Evolutionary conservation across 2,329 filamentous ascomycete species (phyloP), one percentile per base, ranked within the genome.

Genomic region (Calonectria multiphialidica): DNA sequence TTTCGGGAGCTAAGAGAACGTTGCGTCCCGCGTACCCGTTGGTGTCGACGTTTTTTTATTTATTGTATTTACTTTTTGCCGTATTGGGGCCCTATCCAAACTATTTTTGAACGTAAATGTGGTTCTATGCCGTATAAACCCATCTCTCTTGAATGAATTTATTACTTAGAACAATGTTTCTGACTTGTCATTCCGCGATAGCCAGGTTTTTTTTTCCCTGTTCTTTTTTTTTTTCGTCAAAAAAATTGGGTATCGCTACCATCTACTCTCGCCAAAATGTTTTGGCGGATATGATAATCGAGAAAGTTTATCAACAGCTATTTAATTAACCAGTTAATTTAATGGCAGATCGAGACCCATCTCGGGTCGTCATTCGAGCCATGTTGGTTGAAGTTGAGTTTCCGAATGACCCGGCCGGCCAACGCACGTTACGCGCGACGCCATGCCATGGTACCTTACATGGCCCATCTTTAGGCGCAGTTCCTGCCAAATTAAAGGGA

Each of bases 1-100:
- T 45, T 37, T 13, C 53, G 45, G 63, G 50, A 62, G 23, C 62
- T 66, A 70, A 23, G n/a, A 55, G 63, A 66, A 13, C 35, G 57
- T 44, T 28, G 57, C 13, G n/a, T 61, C 23, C 57, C 57, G 37
- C 23, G 12, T 35, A 23, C 33, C 33, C 18, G 33, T 21, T 37
- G 33, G 30, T 30, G n/a, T 57, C 21, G 9, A 25, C 45, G 45
- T 49, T 49, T 18, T 9, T 30, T 21, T 55, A 13, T n/a, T n/a
- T 23, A 35, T 35, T 53, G n/a, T n/a, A n/a, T 55, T 55, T 55
- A 33, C 28, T 30, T 37, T 55, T 55, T 37, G 10, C 50, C 1
- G 10, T 33, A 21, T 13, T 35, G 45, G 45, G 5, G 5, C 12
- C 5, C 10, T 2, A 5, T 57, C n/a, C 3, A 30, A 57, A 57